phyloP scores from a whole-genome alignment of 148 eudicot genomes.

The Vaccinium macrocarpon region DNA sequence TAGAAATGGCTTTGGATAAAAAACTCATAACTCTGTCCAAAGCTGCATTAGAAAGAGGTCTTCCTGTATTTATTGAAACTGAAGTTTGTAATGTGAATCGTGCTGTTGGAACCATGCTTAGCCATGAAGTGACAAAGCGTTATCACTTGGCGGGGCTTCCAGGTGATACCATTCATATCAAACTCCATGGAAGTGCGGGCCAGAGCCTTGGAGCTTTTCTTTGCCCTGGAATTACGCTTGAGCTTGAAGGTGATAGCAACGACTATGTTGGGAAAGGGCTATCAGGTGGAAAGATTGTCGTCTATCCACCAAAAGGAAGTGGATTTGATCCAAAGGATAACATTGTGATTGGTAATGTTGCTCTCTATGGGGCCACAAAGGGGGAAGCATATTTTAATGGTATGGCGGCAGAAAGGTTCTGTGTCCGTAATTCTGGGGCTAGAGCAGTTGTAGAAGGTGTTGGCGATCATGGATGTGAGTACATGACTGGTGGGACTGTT shows the following conservation, averaged over 20 bases:
- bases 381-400: conserved; percentile 99
- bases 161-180: conserved; percentile 81
- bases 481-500: conserved; percentile 98
- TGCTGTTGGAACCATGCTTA: conserved; percentile 99
- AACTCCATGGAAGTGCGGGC: conserved; percentile 93
- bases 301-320: conserved; percentile 87
- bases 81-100: conserved; percentile 82
- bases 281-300: conserved; percentile 91
- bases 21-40: conserved; percentile 57
- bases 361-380: conserved; percentile 84
- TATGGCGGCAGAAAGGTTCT: conserved; percentile 98
- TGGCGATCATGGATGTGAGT: conserved; percentile 99
- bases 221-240: conserved; percentile 86
- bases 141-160: conserved; percentile 72
- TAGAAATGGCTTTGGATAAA: conserved; percentile 89
- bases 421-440: conserved; percentile 96
- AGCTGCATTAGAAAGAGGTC: conserved; percentile 70
- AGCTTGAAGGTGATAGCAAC: conserved; percentile 99
- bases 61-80: conserved; percentile 83
- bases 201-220: conserved; percentile 98
- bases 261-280: conserved; percentile 99
- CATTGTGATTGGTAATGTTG: conserved; percentile 97
- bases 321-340: conserved; percentile 94
- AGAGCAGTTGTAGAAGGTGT: conserved; percentile 98
- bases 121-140: conserved; percentile 97